Percentiles rank a stretch among this genome's conserved stretches.
Evolutionary conservation across 305 asterid species (phyloP).

Genomic region (Salvia sclarea): DNA sequence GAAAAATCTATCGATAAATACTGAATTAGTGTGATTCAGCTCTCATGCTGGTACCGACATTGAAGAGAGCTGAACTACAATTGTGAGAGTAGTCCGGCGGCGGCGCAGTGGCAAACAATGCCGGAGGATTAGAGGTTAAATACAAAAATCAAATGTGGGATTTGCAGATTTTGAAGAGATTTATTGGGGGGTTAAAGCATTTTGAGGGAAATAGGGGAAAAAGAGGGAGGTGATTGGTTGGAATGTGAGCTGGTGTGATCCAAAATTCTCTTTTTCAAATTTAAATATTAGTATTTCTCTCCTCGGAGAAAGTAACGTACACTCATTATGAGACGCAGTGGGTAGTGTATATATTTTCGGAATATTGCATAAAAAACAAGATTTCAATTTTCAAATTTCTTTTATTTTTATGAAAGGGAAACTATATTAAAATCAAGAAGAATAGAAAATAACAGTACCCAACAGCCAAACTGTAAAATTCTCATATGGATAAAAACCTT

Average conservation of each 20-base stretch:
- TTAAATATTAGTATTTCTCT: constrained; percentile 39
- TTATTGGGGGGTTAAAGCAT: background rate
- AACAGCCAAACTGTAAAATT: too few species aligned
- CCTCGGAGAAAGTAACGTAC: constrained; percentile 58
- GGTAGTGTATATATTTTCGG: background rate
- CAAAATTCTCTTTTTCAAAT: constrained; percentile 33
- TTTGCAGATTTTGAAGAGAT: constrained; percentile 2
- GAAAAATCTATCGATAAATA: background rate
- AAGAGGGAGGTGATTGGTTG: constrained; percentile 46
- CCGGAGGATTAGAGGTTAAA: constrained; percentile 29
- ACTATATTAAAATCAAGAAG: background rate
- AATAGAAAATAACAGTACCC: too few species aligned
- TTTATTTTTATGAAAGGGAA: background rate
- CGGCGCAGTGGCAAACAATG: constrained; percentile 36
- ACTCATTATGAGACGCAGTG: constrained; percentile 55
- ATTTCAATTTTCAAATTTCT: background rate
- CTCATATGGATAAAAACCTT: too few species aligned
- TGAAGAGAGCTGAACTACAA: background rate
- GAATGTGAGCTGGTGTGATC: constrained; percentile 61
- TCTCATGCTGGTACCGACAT: background rate
- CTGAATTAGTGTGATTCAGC: background rate
- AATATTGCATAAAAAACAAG: background rate
- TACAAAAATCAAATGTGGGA: constrained; percentile 29
- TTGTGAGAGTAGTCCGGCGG: constrained; percentile 29
- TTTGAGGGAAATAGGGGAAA: constrained; percentile 29